Base-by-base conservation (phyloP, 192 early-diverging fungal species). In the Linnemannia zychae region DNA sequence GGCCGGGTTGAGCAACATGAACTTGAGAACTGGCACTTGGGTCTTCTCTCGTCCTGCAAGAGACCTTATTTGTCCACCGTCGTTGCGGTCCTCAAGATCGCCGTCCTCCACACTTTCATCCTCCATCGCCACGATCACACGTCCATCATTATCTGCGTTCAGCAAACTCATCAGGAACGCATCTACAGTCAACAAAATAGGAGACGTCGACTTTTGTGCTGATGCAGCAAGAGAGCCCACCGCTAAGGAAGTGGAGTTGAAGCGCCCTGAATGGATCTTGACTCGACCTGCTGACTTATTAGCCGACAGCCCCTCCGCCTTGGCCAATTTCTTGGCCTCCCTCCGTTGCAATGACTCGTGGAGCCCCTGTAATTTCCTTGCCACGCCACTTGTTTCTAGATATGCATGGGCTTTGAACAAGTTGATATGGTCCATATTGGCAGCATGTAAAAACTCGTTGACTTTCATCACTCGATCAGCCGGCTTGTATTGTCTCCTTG, bases 1-100 rank as follows among this genome's bases (percentile, higher is more conserved):
- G 2, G 96, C 92, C 7, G 98, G 97, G 72, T 96, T 96, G 31
- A 99, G 81, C 17, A 98, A 82, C 65, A 99, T 90, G 72, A 98
- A 99, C 85, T 97, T 96, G 18, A 97, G 78, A 36, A 80, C 76
- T 17, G 78, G 82, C 13, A 12, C 38, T n/a, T 31, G 34, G 73
- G 53, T 49, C 49, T 63, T 20, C 75, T 88, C 57, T 63, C 57
- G 57, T 20, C 22, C 20, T 15, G 50, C 2, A 67, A 49, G 34
- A 31, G 57, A 4, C 13, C 74, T 37, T 4, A 47, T n/a, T 1
- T 66, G 70, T 3, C 28, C 28, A 31, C 57, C 15, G 11, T 40
- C 0, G 2, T 7, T 18, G 3, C 11, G 20, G 5, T 18, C n/a
- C 1, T 46, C 40, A 28, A 50, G 37, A 7, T 74, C 50, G 22